Evolutionary conservation across 208 protist species (phyloP).

Genomic region (Leishmania mexicana): DNA sequence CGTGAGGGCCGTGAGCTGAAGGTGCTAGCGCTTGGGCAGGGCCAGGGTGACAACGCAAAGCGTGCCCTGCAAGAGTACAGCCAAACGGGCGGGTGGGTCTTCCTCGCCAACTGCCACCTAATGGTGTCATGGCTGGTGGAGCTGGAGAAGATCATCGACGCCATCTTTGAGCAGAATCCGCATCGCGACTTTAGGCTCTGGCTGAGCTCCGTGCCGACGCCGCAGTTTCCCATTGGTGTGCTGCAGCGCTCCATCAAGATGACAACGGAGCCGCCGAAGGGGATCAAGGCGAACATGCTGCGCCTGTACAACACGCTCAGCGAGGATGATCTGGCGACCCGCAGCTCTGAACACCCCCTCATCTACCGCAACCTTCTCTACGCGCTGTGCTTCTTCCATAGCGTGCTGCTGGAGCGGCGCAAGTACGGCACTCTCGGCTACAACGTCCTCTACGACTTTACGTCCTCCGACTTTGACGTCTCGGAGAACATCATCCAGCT

Average conservation of each 20-base stretch:
- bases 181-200: slow-evolving; percentile 98
- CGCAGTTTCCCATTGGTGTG: slow-evolving; percentile 97
- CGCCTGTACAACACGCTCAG: slow-evolving; percentile 95
- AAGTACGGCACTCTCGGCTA: slow-evolving; percentile 99
- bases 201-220: slow-evolving; percentile 98
- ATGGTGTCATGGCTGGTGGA: slow-evolving; percentile 97
- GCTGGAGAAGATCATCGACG: slow-evolving; percentile 98
- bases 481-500: slow-evolving; percentile 93
- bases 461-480: slow-evolving; percentile 97
- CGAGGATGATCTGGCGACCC: slow-evolving; percentile 89
- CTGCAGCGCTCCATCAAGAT: slow-evolving; percentile 98
- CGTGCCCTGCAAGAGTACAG: slow-evolving; percentile 93
- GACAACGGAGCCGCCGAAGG: slow-evolving; percentile 98
- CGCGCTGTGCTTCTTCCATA: slow-evolving; percentile 98
- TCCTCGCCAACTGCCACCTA: slow-evolving; percentile 99
- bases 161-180: slow-evolving; percentile 84
- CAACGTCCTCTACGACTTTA: slow-evolving; percentile 99
- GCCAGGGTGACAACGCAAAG: slow-evolving; percentile 96
- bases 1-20: slow-evolving; percentile 84
- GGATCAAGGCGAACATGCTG: slow-evolving; percentile 97
- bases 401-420: slow-evolving; percentile 96
- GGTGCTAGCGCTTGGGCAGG: slow-evolving; percentile 97
- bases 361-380: slow-evolving; percentile 98
- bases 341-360: slow-evolving; percentile 58
- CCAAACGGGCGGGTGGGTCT: slow-evolving; percentile 97